These are phyloP conservation scores for Phytophthora fragariae DNA, from an alignment of 352 stramenopile genomes.

Conservation along the genomic window DNA sequence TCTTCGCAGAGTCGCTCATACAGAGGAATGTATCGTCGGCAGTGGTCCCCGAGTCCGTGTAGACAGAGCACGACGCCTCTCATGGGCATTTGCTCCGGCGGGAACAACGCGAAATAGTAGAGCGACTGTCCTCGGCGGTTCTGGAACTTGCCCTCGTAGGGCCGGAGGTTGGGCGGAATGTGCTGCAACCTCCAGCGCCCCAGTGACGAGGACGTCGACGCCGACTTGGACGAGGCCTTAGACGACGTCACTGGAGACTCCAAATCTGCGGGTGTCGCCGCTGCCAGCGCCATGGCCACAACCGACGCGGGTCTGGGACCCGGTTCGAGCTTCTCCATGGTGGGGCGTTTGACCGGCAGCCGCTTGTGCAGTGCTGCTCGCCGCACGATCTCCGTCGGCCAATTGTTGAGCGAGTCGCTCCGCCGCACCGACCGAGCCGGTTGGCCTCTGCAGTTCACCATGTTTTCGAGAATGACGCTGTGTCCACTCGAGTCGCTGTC, in stretches of 20 bases:
- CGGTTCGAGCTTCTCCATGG: constrained; percentile 21
- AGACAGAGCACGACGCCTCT: constrained; percentile 60
- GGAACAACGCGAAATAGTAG: constrained; percentile 60
- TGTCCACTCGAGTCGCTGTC: neutral
- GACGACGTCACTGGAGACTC: constrained; percentile 20
- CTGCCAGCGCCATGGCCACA: constrained; percentile 34
- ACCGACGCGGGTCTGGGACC: constrained; percentile 21
- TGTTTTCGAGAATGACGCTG: constrained; percentile 30
- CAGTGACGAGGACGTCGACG: constrained; percentile 16
- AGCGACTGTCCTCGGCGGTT: constrained; percentile 52
- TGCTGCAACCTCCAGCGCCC: constrained; percentile 11
- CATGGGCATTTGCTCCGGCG: constrained; percentile 37
- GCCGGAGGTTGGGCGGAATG: constrained; percentile 34
- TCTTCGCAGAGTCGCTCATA: constrained; percentile 52
- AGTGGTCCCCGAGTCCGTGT: constrained; percentile 65
- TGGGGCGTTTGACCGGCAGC: constrained; percentile 7
- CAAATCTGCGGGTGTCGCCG: constrained; percentile 23
- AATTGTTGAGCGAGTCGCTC: constrained; percentile 13
- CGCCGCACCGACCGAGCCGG: constrained; percentile 7
- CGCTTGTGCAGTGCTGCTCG: constrained; percentile 9
- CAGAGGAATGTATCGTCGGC: constrained; percentile 50
- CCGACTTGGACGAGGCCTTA: constrained; percentile 18
- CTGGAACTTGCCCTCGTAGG: constrained; percentile 48
- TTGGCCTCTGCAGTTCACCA: constrained; percentile 44
- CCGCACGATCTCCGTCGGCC: constrained; percentile 7